Evolutionary conservation across 495 filamentous ascomycete species (phyloP).

Genomic region (Ascodesmis nigricans): DNA sequence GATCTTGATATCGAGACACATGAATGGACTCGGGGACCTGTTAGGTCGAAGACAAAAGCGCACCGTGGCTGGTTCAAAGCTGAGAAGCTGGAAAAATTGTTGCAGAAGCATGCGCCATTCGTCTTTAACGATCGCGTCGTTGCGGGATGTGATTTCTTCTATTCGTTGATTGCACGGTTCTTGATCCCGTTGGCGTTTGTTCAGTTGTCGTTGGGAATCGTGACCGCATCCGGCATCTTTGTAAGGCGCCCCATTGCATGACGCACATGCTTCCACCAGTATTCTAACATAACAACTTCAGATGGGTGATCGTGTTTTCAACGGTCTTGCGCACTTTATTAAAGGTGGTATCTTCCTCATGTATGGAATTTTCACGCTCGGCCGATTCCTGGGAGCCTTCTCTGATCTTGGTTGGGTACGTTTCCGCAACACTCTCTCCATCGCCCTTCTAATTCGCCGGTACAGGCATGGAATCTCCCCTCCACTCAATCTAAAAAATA

Average conservation of each 20-base stretch:
- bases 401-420: constrained; percentile 69
- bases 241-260: constrained; percentile 25
- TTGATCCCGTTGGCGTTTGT: constrained; percentile 44
- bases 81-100: constrained; percentile 28
- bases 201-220: constrained; percentile 38
- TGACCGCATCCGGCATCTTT: constrained; percentile 50
- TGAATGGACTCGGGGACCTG: background rate
- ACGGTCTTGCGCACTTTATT: constrained; percentile 77
- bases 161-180: constrained; percentile 36
- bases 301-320: constrained; percentile 46
- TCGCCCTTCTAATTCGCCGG: too few relatives aligned
- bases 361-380: constrained; percentile 73
- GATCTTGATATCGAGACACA: too few relatives aligned
- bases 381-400: constrained; percentile 79
- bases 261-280: too few relatives aligned
- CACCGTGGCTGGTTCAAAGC: constrained; percentile 28
- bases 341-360: constrained; percentile 97
- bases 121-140: constrained; percentile 40
- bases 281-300: constrained; percentile 18
- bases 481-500: constrained; percentile 41
- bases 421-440: constrained; percentile 6
- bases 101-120: constrained; percentile 27
- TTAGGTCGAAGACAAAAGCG: constrained; percentile 12
- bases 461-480: constrained; percentile 66
- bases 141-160: constrained; percentile 34